Evolutionary conservation across 108 stramenopile species (phyloP).

Genomic region (Bacterosira constricta): DNA sequence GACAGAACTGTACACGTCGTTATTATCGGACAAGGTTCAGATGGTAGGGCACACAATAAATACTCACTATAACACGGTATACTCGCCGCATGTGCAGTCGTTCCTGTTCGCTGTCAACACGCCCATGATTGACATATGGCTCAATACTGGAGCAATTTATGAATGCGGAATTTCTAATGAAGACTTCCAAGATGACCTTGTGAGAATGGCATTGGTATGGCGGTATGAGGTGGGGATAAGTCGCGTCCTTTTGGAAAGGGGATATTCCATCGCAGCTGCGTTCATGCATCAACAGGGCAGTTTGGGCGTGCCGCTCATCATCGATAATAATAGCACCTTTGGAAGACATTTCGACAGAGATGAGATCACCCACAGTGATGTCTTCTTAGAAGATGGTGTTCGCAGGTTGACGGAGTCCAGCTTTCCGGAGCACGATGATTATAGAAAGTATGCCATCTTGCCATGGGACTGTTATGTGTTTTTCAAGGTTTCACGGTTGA

Average conservation of each 20-base stretch:
- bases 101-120: slow-evolving; percentile 46
- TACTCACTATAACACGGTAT: slow-evolving; percentile 44
- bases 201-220: slow-evolving; percentile 37
- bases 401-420: slow-evolving; percentile 39
- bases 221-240: slow-evolving; percentile 53
- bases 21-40: slow-evolving; percentile 37
- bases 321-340: slow-evolving; percentile 37
- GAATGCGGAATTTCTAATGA: slow-evolving; percentile 46
- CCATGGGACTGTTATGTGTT: slow-evolving; percentile 53
- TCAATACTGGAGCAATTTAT: slow-evolving; percentile 41
- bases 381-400: slow-evolving; percentile 38
- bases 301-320: slow-evolving; percentile 37
- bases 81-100: slow-evolving; percentile 38
- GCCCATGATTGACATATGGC: slow-evolving; percentile 36
- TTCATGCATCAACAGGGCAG: slow-evolving; percentile 46
- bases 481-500: slow-evolving; percentile 49
- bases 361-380: slow-evolving; percentile 38
- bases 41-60: slow-evolving; percentile 53
- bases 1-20: slow-evolving; percentile 47
- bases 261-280: slow-evolving; percentile 41
- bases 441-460: slow-evolving; percentile 45
- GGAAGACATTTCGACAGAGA: slow-evolving; percentile 27
- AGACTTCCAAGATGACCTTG: slow-evolving; percentile 37
- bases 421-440: slow-evolving; percentile 38
- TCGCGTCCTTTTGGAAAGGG: slow-evolving; percentile 32